phyloP scores from a whole-genome alignment of 2,329 filamentous ascomycete genomes.

The Hawksworthiomyces lignivorus region DNA sequence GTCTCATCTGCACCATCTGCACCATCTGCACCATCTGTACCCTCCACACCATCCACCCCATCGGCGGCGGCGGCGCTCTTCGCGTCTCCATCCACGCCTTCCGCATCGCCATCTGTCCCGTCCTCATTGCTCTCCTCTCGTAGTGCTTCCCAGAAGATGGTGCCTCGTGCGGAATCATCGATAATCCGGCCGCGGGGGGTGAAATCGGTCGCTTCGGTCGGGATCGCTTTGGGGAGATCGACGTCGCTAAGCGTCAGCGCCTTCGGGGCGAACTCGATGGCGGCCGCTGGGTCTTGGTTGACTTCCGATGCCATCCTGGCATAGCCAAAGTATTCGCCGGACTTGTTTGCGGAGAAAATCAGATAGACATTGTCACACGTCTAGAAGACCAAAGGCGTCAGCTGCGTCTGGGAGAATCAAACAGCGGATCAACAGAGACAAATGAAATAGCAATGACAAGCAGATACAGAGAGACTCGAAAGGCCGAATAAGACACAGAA shows the following conservation, averaged over 20 bases:
- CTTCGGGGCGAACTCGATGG: conserved; percentile 62
- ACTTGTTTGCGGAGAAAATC: conserved; percentile 95
- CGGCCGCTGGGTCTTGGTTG: conserved; percentile 63
- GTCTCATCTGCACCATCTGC: conserved; percentile 36
- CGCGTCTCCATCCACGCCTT: conserved; percentile 18
- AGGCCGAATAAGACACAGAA: neutral
- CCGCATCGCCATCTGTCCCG: neutral
- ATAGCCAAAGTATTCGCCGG: conserved; percentile 93
- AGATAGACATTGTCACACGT: conserved; percentile 77
- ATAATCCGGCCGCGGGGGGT: conserved; percentile 82
- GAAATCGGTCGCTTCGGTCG: conserved; percentile 68
- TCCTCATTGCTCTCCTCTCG: conserved; percentile 24
- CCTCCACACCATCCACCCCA: conserved; percentile 32
- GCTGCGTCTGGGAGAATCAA: too few species aligned
- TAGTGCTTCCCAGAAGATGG: conserved; percentile 92
- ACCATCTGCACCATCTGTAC: conserved; percentile 23
- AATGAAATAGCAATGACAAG: neutral
- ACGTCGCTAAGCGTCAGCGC: conserved; percentile 49
- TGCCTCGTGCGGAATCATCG: conserved; percentile 86
- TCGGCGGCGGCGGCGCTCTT: conserved; percentile 17
- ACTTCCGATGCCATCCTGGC: conserved; percentile 84
- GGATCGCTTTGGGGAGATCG: conserved; percentile 71
- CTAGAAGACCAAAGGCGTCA: conserved; percentile 33
- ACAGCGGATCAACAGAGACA: neutral
- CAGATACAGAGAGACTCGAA: neutral